Percentiles rank a stretch among this genome's conserved stretches.
phyloP scores from a whole-genome alignment of 495 filamentous ascomycete genomes.

The Penicillium paradoxum region DNA sequence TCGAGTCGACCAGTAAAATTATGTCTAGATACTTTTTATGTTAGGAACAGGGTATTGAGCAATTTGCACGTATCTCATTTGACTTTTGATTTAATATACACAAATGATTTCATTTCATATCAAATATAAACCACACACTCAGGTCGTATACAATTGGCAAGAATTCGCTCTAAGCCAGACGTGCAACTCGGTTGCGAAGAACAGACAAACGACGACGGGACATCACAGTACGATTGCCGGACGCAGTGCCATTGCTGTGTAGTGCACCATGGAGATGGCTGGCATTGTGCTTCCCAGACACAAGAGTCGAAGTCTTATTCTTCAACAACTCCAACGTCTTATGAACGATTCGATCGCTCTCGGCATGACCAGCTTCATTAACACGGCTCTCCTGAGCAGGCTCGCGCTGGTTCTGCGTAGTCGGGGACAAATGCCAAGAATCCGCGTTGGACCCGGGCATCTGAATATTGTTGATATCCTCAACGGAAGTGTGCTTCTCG shows the following conservation, averaged over 20 bases:
- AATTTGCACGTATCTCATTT: background rate
- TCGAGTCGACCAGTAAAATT: too few species aligned
- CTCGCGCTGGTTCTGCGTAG: slow-evolving; percentile 9
- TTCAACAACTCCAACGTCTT: slow-evolving; percentile 18
- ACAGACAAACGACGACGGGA: slow-evolving; percentile 20
- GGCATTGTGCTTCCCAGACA: slow-evolving; percentile 17
- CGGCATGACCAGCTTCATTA: slow-evolving; percentile 19
- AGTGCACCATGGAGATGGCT: slow-evolving; percentile 2
- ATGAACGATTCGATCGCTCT: slow-evolving; percentile 20
- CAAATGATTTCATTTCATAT: slow-evolving; percentile 2
- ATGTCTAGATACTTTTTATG: too few species aligned
- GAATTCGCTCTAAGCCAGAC: background rate
- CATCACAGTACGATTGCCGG: slow-evolving; percentile 14
- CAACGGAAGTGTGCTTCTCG: slow-evolving; percentile 6
- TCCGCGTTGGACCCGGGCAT: slow-evolving; percentile 23
- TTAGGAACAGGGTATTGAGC: background rate
- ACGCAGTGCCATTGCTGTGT: slow-evolving; percentile 18
- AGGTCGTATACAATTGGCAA: background rate
- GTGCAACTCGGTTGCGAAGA: slow-evolving; percentile 16
- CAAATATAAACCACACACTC: background rate
- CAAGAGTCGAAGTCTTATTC: slow-evolving; percentile 11
- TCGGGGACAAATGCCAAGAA: slow-evolving; percentile 18
- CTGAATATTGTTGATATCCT: slow-evolving; percentile 14
- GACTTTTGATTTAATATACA: slow-evolving; percentile 11
- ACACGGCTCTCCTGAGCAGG: slow-evolving; percentile 21